Percentiles rank a stretch among this genome's conserved stretches.
These are phyloP conservation scores for Backusella westeae DNA, from an alignment of 192 early-diverging fungal species.

Conservation along the genomic window DNA sequence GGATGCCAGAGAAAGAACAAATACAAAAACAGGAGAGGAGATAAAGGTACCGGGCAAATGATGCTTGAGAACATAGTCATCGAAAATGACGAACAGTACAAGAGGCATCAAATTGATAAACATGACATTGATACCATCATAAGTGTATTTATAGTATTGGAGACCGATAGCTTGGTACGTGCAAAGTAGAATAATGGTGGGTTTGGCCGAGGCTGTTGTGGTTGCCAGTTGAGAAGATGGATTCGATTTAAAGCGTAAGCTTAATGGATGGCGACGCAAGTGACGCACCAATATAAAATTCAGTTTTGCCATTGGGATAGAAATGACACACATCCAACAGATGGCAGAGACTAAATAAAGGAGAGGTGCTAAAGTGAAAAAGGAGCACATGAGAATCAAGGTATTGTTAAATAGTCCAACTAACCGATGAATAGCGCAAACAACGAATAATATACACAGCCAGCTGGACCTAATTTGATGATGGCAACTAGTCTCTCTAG, in stretches of 20 bases:
- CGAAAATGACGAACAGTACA: constrained; percentile 79
- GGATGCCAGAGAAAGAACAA: constrained; percentile 67
- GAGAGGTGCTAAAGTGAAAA: constrained; percentile 61
- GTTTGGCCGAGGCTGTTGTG: constrained; percentile 21
- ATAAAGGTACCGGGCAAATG: constrained; percentile 50
- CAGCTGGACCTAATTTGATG: constrained; percentile 39
- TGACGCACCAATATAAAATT: constrained; percentile 78
- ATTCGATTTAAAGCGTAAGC: constrained; percentile 63
- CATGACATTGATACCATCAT: constrained; percentile 95
- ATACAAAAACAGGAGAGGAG: constrained; percentile 64
- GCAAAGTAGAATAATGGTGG: constrained; percentile 75
- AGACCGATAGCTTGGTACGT: constrained; percentile 87
- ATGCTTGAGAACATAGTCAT: constrained; percentile 70
- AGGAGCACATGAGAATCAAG: constrained; percentile 25
- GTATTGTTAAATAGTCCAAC: constrained; percentile 9
- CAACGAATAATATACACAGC: constrained; percentile 46
- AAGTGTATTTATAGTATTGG: constrained; percentile 96
- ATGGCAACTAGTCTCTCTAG: not conserved
- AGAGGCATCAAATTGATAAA: constrained; percentile 90
- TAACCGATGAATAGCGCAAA: constrained; percentile 47
- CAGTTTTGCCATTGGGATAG: constrained; percentile 95
- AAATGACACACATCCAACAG: constrained; percentile 85
- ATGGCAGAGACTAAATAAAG: constrained; percentile 71
- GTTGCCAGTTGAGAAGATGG: constrained; percentile 38
- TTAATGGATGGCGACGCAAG: constrained; percentile 76